Conservation (phyloP, 139 green algal species). For the Trebouxia sp. region DNA sequence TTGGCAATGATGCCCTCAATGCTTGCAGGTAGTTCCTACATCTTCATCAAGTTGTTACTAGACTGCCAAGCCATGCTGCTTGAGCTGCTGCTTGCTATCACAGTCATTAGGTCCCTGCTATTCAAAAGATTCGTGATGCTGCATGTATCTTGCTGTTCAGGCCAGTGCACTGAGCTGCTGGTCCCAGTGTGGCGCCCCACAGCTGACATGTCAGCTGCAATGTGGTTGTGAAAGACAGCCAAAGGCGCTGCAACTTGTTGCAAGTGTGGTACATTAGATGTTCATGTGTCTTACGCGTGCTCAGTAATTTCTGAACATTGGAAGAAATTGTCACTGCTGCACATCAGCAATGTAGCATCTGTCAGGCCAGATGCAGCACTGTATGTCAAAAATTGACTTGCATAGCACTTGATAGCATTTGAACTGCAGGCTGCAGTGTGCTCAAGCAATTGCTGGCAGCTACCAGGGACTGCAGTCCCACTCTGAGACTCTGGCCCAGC, state of each 20-base stretch:
- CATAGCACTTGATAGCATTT: background rate
- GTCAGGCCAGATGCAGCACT: background rate
- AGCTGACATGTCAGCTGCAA: no score
- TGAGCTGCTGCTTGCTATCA: background rate
- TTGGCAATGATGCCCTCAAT: constrained; percentile 21
- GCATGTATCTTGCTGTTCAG: background rate
- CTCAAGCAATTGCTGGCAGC: constrained; percentile 1
- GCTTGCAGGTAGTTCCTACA: background rate
- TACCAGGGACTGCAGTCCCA: constrained; percentile 7
- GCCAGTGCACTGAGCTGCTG: background rate
- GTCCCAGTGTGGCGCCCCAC: background rate
- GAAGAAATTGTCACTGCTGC: background rate
- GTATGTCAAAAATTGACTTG: background rate
- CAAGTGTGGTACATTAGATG: no score
- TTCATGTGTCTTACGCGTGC: no score
- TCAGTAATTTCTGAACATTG: background rate
- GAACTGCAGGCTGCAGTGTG: constrained; percentile 8
- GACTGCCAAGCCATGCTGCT: background rate
- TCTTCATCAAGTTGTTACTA: background rate
- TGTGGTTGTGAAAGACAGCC: no score
- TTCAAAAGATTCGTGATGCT: background rate
- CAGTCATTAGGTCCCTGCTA: background rate
- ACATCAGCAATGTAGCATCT: background rate
- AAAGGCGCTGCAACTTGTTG: no score
- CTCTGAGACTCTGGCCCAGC: constrained; percentile 4